Percentiles rank a stretch among this genome's conserved stretches.
These are phyloP conservation scores for Echria macrotheca DNA, from an alignment of 495 filamentous ascomycete genomes.

Conservation along the genomic window DNA sequence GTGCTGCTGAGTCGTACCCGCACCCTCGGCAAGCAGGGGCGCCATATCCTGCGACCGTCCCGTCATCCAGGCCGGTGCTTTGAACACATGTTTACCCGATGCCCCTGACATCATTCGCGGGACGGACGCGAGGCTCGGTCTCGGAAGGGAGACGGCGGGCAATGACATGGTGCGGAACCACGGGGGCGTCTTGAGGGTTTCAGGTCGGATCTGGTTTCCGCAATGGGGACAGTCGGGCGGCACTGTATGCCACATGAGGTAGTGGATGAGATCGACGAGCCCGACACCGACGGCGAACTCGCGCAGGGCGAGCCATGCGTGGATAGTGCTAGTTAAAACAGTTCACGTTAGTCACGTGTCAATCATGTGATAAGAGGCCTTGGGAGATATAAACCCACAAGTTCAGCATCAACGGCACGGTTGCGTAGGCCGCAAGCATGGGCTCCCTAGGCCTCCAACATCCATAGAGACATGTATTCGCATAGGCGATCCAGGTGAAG, in stretches of 20 bases:
- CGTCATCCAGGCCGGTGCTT: background rate
- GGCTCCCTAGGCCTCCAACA: constrained; percentile 22
- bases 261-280: constrained; percentile 30
- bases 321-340: constrained; percentile 33
- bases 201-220: constrained; percentile 30
- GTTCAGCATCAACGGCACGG: constrained; percentile 35
- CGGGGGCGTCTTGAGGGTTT: constrained; percentile 26
- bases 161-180: constrained; percentile 24
- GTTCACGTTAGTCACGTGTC: too few species aligned
- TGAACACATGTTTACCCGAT: background rate
- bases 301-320: constrained; percentile 34
- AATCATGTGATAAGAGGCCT: too few species aligned
- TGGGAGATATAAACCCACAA: constrained; percentile 38
- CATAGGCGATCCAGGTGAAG: constrained; percentile 30
- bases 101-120: background rate
- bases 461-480: background rate
- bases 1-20: background rate
- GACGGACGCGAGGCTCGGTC: background rate
- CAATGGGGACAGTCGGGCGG: constrained; percentile 38
- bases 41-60: background rate
- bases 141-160: background rate
- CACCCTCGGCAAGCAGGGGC: background rate
- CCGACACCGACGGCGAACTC: constrained; percentile 36
- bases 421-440: constrained; percentile 36
- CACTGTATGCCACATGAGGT: constrained; percentile 32